These are phyloP conservation scores for Chalciporus chontae DNA, from an alignment of 768 basidiomycete species.

Conservation along the genomic window DNA sequence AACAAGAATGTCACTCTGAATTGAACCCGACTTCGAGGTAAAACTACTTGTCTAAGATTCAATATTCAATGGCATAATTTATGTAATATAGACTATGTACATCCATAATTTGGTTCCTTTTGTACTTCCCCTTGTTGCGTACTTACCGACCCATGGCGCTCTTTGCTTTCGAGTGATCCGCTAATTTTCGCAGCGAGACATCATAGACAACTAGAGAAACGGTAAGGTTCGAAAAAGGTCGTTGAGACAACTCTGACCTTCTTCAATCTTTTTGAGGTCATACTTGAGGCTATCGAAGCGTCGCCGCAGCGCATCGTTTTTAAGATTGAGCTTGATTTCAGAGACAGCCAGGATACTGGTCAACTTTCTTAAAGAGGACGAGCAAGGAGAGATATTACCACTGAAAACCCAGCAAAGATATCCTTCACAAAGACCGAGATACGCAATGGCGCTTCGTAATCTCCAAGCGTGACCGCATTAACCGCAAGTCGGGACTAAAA, in stretches of 20 bases:
- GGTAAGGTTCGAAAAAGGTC: not conserved
- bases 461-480: constrained; percentile 78
- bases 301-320: constrained; percentile 72
- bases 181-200: constrained; percentile 71
- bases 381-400: constrained; percentile 41
- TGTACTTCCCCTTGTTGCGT: not conserved
- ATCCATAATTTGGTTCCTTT: not conserved
- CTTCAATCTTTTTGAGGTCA: constrained; percentile 85
- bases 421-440: constrained; percentile 81
- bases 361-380: not conserved
- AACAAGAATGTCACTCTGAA: not conserved
- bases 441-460: constrained; percentile 74
- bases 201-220: constrained; percentile 71
- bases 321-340: constrained; percentile 63
- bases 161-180: constrained; percentile 21
- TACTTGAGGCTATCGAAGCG: constrained; percentile 83
- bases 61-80: not conserved
- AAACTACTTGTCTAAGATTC: not conserved
- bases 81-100: not conserved
- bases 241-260: constrained; percentile 47
- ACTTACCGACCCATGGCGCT: not conserved
- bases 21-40: no score
- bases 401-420: constrained; percentile 78
- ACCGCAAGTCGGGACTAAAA: constrained; percentile 72
- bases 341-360: not conserved